These are phyloP conservation scores for Helianthus tuberosus DNA, from an alignment of 129 eudicot species.

Conservation along the genomic window DNA sequence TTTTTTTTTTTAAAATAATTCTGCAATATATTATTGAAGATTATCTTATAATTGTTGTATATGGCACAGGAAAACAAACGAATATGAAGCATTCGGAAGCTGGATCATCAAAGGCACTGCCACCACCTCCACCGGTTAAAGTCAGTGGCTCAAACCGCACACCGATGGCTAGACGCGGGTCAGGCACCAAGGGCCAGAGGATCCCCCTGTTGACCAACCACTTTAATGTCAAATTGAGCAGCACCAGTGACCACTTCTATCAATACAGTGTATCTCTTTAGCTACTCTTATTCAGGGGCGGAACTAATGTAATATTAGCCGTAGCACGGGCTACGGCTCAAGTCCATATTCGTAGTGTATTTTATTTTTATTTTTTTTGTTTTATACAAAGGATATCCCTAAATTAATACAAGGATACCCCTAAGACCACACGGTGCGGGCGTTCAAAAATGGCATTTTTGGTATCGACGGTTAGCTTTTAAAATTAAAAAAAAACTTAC, in stretches of 20 bases:
- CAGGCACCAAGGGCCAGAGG: conserved; percentile 48
- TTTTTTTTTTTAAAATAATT: too few species aligned
- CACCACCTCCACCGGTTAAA: conserved; percentile 54
- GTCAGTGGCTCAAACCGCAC: neutral
- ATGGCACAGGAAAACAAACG: conserved; percentile 9
- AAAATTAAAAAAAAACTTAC: too few species aligned
- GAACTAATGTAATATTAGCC: too few species aligned
- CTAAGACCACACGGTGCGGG: too few species aligned
- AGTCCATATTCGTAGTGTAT: too few species aligned
- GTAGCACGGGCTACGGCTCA: too few species aligned
- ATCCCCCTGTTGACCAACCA: conserved; percentile 46
- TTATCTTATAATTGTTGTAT: neutral
- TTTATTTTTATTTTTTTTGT: too few species aligned
- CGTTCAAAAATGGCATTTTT: too few species aligned
- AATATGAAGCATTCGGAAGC: conserved; percentile 24
- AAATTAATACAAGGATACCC: too few species aligned
- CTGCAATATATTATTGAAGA: neutral
- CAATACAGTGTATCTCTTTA: conserved; percentile 46
- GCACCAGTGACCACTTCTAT: conserved; percentile 39
- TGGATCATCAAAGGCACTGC: conserved; percentile 3
- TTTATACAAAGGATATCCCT: too few species aligned
- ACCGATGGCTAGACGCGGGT: conserved; percentile 34
- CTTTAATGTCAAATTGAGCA: conserved; percentile 41
- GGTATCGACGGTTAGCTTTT: too few species aligned
- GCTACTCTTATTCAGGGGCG: too few species aligned